Evolutionary conservation across 2,329 filamentous ascomycete species (phyloP), one percentile per base, ranked within the genome.

Genomic region (Aspergillus oerlinghausenensis): DNA sequence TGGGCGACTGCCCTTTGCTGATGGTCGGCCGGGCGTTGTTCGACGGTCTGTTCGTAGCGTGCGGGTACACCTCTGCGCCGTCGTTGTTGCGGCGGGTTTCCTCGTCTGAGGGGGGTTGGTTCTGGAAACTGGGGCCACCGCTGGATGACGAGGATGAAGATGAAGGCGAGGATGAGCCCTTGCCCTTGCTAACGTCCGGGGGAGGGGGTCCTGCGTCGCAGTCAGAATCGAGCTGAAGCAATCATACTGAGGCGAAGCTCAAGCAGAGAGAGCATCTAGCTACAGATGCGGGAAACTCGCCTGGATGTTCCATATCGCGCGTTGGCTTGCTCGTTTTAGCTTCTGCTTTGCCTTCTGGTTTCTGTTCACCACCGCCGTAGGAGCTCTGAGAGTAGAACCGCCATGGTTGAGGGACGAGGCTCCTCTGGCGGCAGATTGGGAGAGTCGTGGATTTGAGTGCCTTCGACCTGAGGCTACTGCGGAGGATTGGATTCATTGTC

Each of bases 21-120:
- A 75, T 61, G 3, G 71, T 73, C 14, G 72, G 71, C 4, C 60
- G 62, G 21, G 72, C 70, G 2, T 72, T 67, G 54, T 74, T 73
- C 43, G 71, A 73, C 3, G 71, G 65, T 21, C 61, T 65, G 19
- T 2, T 47, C 21, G 43, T 23, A 1, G 4, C 6, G 55, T 60
- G n/a, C 57, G 52, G 28, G 57, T 63, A 14, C 55, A 54, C 9
- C 23, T 35, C 28, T 6, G 29, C 35, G 14, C 50, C 47, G n/a
- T 57, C 53, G 23, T 47, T 10, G n/a, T 45, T 40, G 10, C 40
- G 29, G n/a, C 32, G 28, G 9, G 47, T 32, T 47, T 49, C 14
- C 23, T 35, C 35, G 23, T 50, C 35, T 19, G 54, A 21, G 21
- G 55, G 28, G 1, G 53, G 49, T 7, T 23, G 43, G 19, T 19